phyloP scores from a whole-genome alignment of 305 asterid species.

The Fraxinus velutina region DNA sequence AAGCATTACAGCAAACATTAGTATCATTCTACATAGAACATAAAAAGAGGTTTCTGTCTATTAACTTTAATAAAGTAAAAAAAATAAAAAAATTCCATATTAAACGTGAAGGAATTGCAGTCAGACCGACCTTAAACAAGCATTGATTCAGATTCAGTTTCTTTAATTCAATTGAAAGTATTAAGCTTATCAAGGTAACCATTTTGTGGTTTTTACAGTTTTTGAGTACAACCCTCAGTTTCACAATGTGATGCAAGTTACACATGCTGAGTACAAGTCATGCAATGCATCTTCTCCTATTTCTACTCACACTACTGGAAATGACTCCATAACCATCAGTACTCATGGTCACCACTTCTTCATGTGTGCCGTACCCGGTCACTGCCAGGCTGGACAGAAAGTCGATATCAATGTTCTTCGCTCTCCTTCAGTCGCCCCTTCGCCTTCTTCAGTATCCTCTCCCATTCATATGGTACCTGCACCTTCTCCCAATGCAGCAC shows the following conservation, averaged over 20 bases:
- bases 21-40: neutral
- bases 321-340: constrained; percentile 61
- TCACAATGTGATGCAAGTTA: constrained; percentile 86
- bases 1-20: neutral
- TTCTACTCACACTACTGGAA: constrained; percentile 71
- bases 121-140: neutral
- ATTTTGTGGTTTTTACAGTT: constrained; percentile 30
- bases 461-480: constrained; percentile 44
- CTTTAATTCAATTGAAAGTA: neutral
- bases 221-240: constrained; percentile 73
- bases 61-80: neutral
- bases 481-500: constrained; percentile 52
- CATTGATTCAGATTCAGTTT: neutral
- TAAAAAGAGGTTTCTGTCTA: neutral
- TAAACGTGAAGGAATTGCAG: neutral
- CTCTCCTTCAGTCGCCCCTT: constrained; percentile 21
- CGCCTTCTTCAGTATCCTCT: constrained; percentile 36
- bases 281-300: constrained; percentile 78
- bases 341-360: constrained; percentile 73
- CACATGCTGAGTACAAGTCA: constrained; percentile 50
- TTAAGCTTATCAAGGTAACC: neutral
- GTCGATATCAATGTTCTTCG: constrained; percentile 69
- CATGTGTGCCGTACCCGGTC: constrained; percentile 80
- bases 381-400: constrained; percentile 80
- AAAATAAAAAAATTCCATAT: neutral